Percentiles rank a stretch among this genome's conserved stretches.
Evolutionary conservation across 2,329 filamentous ascomycete genomes (phyloP).

Genomic region (Xylaria sp.): DNA sequence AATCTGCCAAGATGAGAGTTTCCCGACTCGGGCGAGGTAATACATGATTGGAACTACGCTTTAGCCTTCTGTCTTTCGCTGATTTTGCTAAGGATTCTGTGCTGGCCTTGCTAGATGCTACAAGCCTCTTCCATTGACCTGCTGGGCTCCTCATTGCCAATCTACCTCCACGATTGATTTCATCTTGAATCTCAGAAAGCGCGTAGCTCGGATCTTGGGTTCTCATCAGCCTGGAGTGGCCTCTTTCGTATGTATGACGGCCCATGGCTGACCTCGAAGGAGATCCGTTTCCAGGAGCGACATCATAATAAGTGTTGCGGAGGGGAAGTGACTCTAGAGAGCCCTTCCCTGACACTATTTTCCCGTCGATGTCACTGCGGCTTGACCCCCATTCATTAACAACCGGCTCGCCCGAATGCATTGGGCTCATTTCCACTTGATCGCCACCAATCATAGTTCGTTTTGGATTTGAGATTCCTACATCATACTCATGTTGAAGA

Average conservation of each 20-base stretch:
- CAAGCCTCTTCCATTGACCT: slow-evolving; percentile 40
- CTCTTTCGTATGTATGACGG: background rate
- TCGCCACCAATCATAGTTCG: too few relatives aligned
- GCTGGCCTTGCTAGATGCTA: slow-evolving; percentile 42
- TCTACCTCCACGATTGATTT: background rate
- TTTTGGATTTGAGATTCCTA: background rate
- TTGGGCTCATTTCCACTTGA: background rate
- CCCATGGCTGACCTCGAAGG: background rate
- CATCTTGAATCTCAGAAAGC: background rate
- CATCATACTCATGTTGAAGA: background rate
- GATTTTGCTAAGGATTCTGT: slow-evolving; percentile 42
- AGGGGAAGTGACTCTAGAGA: slow-evolving; percentile 2
- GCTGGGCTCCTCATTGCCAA: slow-evolving; percentile 7
- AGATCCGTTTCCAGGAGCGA: background rate
- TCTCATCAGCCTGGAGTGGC: background rate
- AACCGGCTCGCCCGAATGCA: background rate
- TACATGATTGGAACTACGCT: slow-evolving; percentile 34
- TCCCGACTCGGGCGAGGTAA: slow-evolving; percentile 37
- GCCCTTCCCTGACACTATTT: background rate
- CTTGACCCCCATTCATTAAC: background rate
- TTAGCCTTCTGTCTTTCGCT: slow-evolving; percentile 44
- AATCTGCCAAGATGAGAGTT: slow-evolving; percentile 9
- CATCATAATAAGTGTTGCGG: background rate
- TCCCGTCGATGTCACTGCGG: background rate
- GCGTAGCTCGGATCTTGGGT: background rate